Conservation (phyloP, 2,329 filamentous ascomycete species). For the Microascus cirrosus region DNA sequence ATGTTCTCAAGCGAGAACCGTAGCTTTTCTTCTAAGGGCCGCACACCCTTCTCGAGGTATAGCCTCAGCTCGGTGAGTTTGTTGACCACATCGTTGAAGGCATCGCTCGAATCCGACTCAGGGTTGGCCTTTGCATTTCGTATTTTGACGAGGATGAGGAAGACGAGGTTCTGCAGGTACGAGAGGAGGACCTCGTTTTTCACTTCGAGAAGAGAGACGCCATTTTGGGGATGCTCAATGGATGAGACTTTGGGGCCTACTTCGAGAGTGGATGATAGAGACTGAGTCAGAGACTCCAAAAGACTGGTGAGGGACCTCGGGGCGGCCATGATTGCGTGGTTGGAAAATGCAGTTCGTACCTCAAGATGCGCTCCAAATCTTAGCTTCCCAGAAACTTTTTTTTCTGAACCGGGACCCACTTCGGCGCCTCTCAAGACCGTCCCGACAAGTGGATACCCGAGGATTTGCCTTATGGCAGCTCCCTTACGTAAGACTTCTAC, state of each 20-base stretch:
- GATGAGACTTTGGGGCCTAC: conserved; percentile 50
- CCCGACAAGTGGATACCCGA: neutral
- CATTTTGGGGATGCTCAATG: conserved; percentile 66
- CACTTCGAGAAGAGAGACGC: conserved; percentile 86
- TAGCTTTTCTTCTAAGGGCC: conserved; percentile 78
- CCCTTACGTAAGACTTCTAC: neutral
- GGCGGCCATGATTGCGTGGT: conserved; percentile 27
- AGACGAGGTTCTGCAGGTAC: conserved; percentile 89
- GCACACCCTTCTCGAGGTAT: conserved; percentile 85
- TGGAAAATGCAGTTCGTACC: neutral
- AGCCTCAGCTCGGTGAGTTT: conserved; percentile 88
- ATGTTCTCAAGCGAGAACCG: conserved; percentile 97
- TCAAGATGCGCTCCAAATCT: neutral
- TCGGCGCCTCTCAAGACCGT: neutral
- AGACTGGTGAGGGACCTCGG: conserved; percentile 36
- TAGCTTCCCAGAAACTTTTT: neutral
- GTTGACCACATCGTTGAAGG: conserved; percentile 48
- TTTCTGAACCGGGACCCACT: neutral
- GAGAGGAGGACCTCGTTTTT: conserved; percentile 97
- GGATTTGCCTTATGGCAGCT: neutral
- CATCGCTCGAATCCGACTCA: conserved; percentile 10
- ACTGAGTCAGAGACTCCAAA: conserved; percentile 44
- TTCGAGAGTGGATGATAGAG: conserved; percentile 52
- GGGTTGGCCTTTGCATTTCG: conserved; percentile 34
- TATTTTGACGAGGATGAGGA: conserved; percentile 72